Base-by-base conservation (phyloP, 176 grass and related monocot species). In the Carex pumila region DNA sequence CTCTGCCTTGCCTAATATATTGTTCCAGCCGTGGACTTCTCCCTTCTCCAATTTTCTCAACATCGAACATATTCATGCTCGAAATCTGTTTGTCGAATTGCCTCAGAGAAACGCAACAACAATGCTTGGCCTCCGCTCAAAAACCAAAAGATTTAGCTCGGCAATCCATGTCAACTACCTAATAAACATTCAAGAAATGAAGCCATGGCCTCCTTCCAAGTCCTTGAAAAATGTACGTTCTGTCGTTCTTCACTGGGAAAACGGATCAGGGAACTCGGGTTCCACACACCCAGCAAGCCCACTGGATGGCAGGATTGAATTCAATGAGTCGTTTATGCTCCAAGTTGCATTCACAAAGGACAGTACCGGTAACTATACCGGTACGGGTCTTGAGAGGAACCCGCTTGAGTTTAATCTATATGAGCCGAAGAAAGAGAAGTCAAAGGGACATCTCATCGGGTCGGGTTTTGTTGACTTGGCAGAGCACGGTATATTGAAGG, bases 371-470 rank as follows among this genome's bases (percentile, higher is more conserved):
- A 93, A 90, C 87, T 89, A 86, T n/a, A 84, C 67, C 45, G 81
- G 70, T 39, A 58, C 58, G 1, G 91, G 92, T 57, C 86, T 94
- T 84, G 92, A 98, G 88, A 95, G 91, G 86, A 98, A 95, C 55
- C 50, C 92, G n/a, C 91, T 98, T 66, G 96, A 98, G 61, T 87
- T 98, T 76, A 95, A 93, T 64, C 88, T 98, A 34, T 98, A 95
- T 57, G 93, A 98, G 84, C 92, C 92, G 0, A 91, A 90, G 81
- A 91, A 91, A 71, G 92, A 98, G 66, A 98, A 93, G 61, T 85
- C 90, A 12, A 98, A 98, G 83, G 93, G 93, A n/a, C 92, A 95
- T 60, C 91, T 93, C 85, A 85, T 98, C 56, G 96, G 96, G 29
- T 90, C 85, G 68, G 93, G 89, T 83, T 65, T 71, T 29, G 72